Evolutionary conservation across 2,329 filamentous ascomycete genomes (phyloP), one percentile per base, ranked within the genome.

Genomic region (Colletotrichum filicis): DNA sequence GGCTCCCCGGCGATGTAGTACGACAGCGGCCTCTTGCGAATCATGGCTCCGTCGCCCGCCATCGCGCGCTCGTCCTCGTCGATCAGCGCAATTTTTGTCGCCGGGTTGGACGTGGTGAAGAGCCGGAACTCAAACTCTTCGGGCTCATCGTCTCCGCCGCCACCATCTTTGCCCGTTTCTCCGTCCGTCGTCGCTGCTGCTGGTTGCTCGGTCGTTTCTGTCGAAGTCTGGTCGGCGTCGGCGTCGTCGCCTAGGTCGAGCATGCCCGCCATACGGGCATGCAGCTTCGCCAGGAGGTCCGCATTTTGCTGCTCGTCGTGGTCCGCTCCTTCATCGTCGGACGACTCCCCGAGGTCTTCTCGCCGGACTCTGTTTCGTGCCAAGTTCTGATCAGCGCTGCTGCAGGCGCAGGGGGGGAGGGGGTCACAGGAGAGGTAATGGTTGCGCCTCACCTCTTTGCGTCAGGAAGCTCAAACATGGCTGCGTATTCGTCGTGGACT

Each of bases 41-140:
- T 57, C 32, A 86, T 74, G 2, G 70, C 81, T 14, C 85, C 86
- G 14, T 83, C 79, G 8, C 83, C 83, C 4, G 77, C 70, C 9
- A 75, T 69, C 24, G 69, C 75, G 4, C 76, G 78, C n/a, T 79
- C 82, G 2, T 82, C 80, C 30, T 87, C 83, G 49, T 85, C 81
- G 24, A 84, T 81, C 22, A 92, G 82, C 2, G 90, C 80, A 22
- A 92, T 85, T 71, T 87, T 91, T 64, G 85, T 83, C 1, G 82
- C 79, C 2, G 84, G 80, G 5, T 80, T 81, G 22, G 86, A 81
- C 57, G 83, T 83, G 74, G 86, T 85, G 78, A 92, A 92, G 32
- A 92, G 85, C 9, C 88, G 85, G 77, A 92, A 92, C 66, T 87
- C 84, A 75, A 90, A 91, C 65, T 86, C 85, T 60, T 86, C 83